Evolutionary conservation across 805 yeast genomes (phyloP), one percentile per base, ranked within the genome.

Genomic region (Ogataea ganodermae): DNA sequence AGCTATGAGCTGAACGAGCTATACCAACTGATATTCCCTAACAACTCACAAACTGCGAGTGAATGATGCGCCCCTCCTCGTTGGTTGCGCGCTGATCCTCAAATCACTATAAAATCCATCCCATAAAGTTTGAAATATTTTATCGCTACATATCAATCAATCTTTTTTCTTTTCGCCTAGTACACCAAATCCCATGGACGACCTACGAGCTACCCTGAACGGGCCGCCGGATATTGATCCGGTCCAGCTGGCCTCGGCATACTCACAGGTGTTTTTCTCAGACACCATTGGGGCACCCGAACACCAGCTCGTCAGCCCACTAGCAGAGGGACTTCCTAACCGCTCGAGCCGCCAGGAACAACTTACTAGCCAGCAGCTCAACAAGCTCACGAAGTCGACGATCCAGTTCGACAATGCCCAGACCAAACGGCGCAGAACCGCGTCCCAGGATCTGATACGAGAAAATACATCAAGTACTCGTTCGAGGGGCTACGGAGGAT

Each of bases 211-310:
- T 4, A n/a, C 6, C 6, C 14, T 27, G 30, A 27, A 13, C 5
- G 30, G 12, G 30, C 30, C 13, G 9, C 18, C 30, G 21, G 23
- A 16, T 22, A 33, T 36, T 32, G 38, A 23, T 23, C 42, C 42
- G 32, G 14, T 36, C 16, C 37, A 36, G 24, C 27, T 44, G 13
- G 47, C 42, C 23, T 36, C 42, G n/a, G 47, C 42, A 2, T 44
- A 30, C 37, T 37, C 47, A 10, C 24, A 39, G 32, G 31, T 36
- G 22, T 44, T 22, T 22, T 31, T 37, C 14, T 12, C 30, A 16
- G 28, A 23, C 17, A 9, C 33, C 13, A 23, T 24, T 10, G 10
- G 27, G 9, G 7, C 27, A 7, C 9, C 27, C 27, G 27, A 24
- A 24, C 6, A n/a, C n/a, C 27, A 24, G 27, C 27, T 24, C 10